Conservation (phyloP, 106 monocot species). For the Dioscorea zingiberensis region DNA sequence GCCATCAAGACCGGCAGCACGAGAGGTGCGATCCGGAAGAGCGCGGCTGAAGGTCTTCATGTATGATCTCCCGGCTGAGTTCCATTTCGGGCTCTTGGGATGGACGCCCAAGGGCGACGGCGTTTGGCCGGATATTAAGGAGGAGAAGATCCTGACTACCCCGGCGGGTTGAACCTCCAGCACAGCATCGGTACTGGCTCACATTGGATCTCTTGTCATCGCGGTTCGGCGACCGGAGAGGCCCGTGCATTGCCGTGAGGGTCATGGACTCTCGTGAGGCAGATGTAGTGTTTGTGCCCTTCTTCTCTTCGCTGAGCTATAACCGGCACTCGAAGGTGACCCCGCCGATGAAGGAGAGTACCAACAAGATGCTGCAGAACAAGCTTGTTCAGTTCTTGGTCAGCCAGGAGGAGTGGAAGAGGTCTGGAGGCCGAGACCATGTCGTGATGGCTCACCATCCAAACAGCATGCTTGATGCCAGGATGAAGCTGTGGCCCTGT, state of each 20-base stretch:
- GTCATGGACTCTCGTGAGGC: conserved; percentile 51
- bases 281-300: conserved; percentile 71
- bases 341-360: conserved; percentile 30
- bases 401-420: conserved; percentile 57
- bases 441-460: conserved; percentile 78
- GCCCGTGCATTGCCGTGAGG: conserved; percentile 45
- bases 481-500: conserved; percentile 47
- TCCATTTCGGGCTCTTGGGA: conserved; percentile 64
- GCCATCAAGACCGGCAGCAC: conserved; percentile 3
- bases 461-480: conserved; percentile 71
- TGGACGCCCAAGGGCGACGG: conserved; percentile 31
- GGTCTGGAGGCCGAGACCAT: conserved; percentile 60
- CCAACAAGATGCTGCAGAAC: conserved; percentile 48
- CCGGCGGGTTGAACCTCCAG: conserved; percentile 76
- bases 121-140: conserved; percentile 54
- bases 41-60: conserved; percentile 60
- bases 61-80: conserved; percentile 73
- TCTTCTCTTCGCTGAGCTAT: conserved; percentile 80
- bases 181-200: conserved; percentile 85
- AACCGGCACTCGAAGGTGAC: conserved; percentile 50
- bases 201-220: conserved; percentile 70
- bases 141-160: conserved; percentile 34
- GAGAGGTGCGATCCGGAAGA: conserved; percentile 42
- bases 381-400: conserved; percentile 42
- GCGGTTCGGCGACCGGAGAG: conserved; percentile 9